A percentile compares a stretch with the other conserved stretches of the same genome.
Conservation (phyloP, 306 rosid genomes). For the Dalbergia cultrata region DNA sequence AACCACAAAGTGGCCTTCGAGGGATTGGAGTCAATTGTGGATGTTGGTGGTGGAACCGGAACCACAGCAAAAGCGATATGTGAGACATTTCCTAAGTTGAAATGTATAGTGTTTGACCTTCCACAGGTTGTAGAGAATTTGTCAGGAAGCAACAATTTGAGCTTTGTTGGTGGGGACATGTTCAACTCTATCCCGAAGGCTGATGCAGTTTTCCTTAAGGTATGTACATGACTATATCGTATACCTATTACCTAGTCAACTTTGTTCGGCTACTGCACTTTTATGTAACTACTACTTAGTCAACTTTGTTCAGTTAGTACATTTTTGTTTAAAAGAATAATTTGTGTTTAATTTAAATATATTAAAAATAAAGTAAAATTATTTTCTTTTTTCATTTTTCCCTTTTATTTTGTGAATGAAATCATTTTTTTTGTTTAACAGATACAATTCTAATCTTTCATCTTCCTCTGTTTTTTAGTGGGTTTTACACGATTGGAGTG, state of each 20-base stretch:
- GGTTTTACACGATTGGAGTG: constrained; percentile 49
- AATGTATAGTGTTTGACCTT: constrained; percentile 38
- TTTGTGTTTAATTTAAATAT: too few species aligned
- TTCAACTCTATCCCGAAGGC: constrained; percentile 32
- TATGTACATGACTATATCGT: not conserved
- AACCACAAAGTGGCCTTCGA: constrained; percentile 51
- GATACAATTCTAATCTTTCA: not conserved
- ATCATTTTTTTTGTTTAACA: too few species aligned
- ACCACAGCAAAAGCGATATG: constrained; percentile 1
- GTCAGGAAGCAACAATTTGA: constrained; percentile 6
- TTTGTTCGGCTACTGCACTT: not conserved
- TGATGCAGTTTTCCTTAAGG: constrained; percentile 45
- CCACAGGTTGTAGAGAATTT: constrained; percentile 30
- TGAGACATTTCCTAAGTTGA: constrained; percentile 30
- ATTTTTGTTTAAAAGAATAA: too few species aligned
- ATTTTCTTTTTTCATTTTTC: too few species aligned
- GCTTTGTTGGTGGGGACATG: constrained; percentile 45
- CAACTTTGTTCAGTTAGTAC: too few species aligned
- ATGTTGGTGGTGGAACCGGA: constrained; percentile 53
- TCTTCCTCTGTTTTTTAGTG: not conserved
- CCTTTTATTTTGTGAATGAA: too few species aligned
- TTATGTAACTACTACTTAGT: too few species aligned
- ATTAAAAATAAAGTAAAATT: not conserved
- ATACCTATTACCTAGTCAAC: not conserved
- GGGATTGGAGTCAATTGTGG: constrained; percentile 49